Percentiles rank a stretch among this genome's conserved stretches.
Evolutionary conservation across 805 yeast species (phyloP).

Genomic region (Pichia deserticola): DNA sequence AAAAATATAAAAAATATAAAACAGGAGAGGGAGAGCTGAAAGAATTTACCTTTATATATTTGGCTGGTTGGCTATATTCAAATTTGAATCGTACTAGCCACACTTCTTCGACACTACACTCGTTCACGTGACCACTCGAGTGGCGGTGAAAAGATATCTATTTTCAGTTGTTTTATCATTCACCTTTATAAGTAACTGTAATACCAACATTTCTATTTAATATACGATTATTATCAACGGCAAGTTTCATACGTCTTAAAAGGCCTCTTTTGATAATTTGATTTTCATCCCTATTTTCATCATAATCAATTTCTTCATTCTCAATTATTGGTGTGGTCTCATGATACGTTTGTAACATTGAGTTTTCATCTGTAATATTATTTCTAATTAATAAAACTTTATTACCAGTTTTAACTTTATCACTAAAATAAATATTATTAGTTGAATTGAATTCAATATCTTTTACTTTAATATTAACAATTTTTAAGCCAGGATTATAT

Average conservation of each 20-base stretch:
- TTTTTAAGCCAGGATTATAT: background rate
- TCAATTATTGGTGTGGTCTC: background rate
- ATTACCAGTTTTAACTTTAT: background rate
- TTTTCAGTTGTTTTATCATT: no score
- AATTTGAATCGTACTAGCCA: no score
- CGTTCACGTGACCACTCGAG: no score
- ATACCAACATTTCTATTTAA: slow-evolving; percentile 8
- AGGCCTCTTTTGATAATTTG: background rate
- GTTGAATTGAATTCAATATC: background rate
- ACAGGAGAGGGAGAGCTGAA: no score
- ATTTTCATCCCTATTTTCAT: background rate
- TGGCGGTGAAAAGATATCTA: no score
- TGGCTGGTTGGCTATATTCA: no score
- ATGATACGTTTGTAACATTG: background rate
- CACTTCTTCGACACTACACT: no score
- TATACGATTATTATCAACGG: slow-evolving; percentile 10
- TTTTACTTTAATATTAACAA: background rate
- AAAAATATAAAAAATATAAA: no score
- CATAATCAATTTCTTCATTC: background rate
- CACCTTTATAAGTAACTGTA: background rate
- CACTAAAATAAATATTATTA: no score
- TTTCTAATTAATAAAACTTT: background rate
- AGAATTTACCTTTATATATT: no score
- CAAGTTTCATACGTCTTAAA: slow-evolving; percentile 9
- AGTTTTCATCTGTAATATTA: background rate